These are phyloP conservation scores for Papiliotrema nemorosa DNA, from an alignment of 1,284 basidiomycete genomes.

Conservation along the genomic window DNA sequence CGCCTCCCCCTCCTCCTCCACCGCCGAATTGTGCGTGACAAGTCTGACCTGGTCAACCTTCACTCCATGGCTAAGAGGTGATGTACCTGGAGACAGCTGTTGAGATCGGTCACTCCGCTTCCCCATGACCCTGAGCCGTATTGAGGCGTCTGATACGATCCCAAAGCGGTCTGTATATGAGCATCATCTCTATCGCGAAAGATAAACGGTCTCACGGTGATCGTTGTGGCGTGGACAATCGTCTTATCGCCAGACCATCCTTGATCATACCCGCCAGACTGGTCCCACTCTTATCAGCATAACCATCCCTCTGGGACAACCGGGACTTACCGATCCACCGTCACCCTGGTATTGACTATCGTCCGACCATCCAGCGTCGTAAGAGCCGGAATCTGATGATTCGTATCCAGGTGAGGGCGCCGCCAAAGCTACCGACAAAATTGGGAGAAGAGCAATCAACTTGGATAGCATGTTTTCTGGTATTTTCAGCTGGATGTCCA, in stretches of 20 bases:
- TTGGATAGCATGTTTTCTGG: background rate
- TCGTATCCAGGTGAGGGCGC: background rate
- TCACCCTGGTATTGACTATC: background rate
- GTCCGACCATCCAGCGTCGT: background rate
- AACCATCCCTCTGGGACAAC: too few relatives aligned
- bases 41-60: slow-evolving; percentile 13
- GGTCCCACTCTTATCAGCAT: background rate
- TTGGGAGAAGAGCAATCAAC: slow-evolving; percentile 1
- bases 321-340: too few relatives aligned
- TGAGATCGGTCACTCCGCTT: slow-evolving; percentile 8
- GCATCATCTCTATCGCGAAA: background rate
- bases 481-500: background rate
- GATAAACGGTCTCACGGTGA: background rate
- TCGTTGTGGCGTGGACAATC: background rate
- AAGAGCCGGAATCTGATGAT: background rate
- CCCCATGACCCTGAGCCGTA: slow-evolving; percentile 17
- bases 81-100: slow-evolving; percentile 18
- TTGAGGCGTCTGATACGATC: slow-evolving; percentile 7
- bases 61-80: background rate
- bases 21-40: slow-evolving; percentile 25
- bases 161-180: slow-evolving; percentile 1
- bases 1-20: background rate
- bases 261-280: background rate
- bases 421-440: background rate
- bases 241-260: background rate